Conservation (phyloP, 495 filamentous ascomycete species). For the Podospora tetraspora region DNA sequence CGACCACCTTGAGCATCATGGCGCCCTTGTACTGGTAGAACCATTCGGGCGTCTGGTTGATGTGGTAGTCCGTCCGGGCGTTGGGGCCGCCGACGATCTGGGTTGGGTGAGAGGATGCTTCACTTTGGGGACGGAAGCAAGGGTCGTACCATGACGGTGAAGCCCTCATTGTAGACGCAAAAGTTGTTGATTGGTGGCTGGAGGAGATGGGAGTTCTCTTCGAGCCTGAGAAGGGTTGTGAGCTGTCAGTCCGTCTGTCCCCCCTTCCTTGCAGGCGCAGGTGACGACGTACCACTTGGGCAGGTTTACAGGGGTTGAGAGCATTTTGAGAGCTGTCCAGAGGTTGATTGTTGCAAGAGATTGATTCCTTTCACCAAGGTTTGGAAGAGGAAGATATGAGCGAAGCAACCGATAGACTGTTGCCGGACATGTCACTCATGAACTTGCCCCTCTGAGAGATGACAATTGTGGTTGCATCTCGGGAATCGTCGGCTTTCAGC, state of each 20-base stretch:
- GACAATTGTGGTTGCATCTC: neutral
- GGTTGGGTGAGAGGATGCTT: neutral
- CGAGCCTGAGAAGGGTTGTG: conserved; percentile 57
- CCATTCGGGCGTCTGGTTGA: conserved; percentile 94
- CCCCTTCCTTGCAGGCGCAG: neutral
- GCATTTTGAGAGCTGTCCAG: conserved; percentile 28
- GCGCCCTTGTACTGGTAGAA: conserved; percentile 94
- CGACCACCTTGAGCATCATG: conserved; percentile 91
- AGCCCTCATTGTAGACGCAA: conserved; percentile 79
- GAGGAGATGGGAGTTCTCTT: conserved; percentile 85
- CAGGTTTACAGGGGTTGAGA: conserved; percentile 62
- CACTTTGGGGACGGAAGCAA: neutral
- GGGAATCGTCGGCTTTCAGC: conserved; percentile 2
- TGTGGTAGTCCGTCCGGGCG: conserved; percentile 95
- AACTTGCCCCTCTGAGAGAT: neutral
- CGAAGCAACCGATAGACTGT: neutral
- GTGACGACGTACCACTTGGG: conserved; percentile 66
- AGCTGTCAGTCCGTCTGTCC: neutral
- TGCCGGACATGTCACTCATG: neutral
- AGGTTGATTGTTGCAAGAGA: neutral
- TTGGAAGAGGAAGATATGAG: neutral
- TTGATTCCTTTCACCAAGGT: neutral
- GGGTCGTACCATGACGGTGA: conserved; percentile 66
- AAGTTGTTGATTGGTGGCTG: conserved; percentile 97
- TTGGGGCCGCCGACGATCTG: conserved; percentile 96